Conservation (phyloP, 2,329 filamentous ascomycete species). For the Coleophoma cylindrospora region DNA sequence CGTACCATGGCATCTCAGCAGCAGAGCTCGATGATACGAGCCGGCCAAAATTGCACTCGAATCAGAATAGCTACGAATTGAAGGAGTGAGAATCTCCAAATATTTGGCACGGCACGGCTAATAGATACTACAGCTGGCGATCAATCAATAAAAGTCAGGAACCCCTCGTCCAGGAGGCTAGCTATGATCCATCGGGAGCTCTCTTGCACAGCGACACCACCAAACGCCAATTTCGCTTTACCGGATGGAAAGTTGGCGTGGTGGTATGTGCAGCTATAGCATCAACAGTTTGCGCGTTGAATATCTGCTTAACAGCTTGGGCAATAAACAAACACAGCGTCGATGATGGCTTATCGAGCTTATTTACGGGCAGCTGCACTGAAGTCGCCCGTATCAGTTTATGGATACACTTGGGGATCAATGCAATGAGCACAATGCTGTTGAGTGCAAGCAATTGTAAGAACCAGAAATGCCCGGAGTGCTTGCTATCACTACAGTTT, state of each 20-base stretch:
- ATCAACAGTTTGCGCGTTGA: slow-evolving; percentile 3
- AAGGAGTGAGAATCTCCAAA: not conserved
- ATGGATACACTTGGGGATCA: slow-evolving; percentile 20
- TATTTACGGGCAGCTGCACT: not conserved
- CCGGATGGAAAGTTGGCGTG: slow-evolving; percentile 8
- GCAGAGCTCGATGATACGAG: not conserved
- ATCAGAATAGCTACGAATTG: not conserved
- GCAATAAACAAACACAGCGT: slow-evolving; percentile 1
- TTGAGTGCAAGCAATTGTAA: slow-evolving; percentile 25
- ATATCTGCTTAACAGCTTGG: slow-evolving; percentile 5
- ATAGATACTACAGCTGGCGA: not conserved
- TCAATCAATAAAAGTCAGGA: not conserved
- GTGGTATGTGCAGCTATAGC: slow-evolving; percentile 2
- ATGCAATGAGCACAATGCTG: slow-evolving; percentile 26
- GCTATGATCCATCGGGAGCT: not conserved
- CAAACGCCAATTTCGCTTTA: not conserved
- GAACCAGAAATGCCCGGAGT: too few species aligned
- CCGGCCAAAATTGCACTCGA: not conserved
- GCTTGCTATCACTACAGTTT: too few species aligned
- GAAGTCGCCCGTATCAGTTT: not conserved
- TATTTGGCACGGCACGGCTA: not conserved
- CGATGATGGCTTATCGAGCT: slow-evolving; percentile 2
- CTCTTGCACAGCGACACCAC: not conserved
- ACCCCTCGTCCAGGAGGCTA: not conserved
- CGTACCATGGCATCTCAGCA: not conserved